These are phyloP conservation scores for Cystoisospora suis DNA, from an alignment of 169 alveolate genomes.

Conservation along the genomic window DNA sequence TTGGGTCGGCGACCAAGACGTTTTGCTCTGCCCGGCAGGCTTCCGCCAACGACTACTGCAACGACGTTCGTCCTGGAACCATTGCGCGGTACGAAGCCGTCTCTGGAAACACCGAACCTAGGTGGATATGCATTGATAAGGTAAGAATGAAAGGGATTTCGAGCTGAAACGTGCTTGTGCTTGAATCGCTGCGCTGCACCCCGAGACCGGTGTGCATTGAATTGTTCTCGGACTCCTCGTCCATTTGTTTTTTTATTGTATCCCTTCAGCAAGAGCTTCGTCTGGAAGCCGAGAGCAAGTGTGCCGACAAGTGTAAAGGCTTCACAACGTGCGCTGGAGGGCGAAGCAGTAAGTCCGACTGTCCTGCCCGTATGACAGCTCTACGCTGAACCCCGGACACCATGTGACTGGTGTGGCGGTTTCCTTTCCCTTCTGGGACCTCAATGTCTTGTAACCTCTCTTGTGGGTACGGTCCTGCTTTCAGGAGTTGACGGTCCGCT, in stretches of 20 bases:
- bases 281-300: not conserved
- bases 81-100: not conserved
- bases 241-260: too few relatives aligned
- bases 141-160: not conserved
- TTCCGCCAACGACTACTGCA: conserved; percentile 2
- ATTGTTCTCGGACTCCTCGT: too few relatives aligned
- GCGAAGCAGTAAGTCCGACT: conserved; percentile 28
- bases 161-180: too few relatives aligned
- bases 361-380: too few relatives aligned
- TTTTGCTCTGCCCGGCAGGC: not conserved
- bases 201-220: too few relatives aligned
- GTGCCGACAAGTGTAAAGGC: not conserved
- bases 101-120: not conserved
- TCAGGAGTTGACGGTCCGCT: conserved; percentile 15
- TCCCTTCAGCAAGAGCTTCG: not conserved
- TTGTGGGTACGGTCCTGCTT: not conserved
- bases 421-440: too few relatives aligned
- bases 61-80: not conserved
- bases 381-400: not conserved
- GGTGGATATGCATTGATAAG: not conserved
- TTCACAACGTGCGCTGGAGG: not conserved
- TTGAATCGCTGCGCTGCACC: too few relatives aligned
- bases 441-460: too few relatives aligned
- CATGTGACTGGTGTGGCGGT: too few relatives aligned
- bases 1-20: not conserved